Percentiles rank a stretch among this genome's conserved stretches.
Evolutionary conservation across 495 filamentous ascomycete species (phyloP).

Genomic region (Trichoderma erinaceum): DNA sequence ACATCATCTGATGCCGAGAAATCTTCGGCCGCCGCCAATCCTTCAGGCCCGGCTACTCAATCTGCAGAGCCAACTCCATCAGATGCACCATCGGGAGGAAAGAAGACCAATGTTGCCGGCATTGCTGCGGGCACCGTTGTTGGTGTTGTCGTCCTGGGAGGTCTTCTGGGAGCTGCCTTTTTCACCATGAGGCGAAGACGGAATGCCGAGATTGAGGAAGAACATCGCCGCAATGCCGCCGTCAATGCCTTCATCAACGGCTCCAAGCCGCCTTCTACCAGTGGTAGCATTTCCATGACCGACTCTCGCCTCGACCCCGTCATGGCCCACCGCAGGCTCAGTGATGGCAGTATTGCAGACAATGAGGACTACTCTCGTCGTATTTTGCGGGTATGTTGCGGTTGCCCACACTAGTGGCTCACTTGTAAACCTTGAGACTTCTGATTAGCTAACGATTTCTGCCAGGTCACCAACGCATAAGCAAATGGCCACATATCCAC

Average conservation of each 20-base stretch:
- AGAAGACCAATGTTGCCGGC: slow-evolving; percentile 46
- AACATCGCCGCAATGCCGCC: slow-evolving; percentile 68
- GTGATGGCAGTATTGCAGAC: slow-evolving; percentile 95
- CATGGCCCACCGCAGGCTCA: slow-evolving; percentile 81
- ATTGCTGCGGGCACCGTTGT: slow-evolving; percentile 88
- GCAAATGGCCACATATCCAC: slow-evolving; percentile 22
- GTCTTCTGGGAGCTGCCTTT: slow-evolving; percentile 60
- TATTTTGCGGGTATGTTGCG: slow-evolving; percentile 73
- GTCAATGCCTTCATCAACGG: slow-evolving; percentile 60
- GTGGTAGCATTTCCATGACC: slow-evolving; percentile 54
- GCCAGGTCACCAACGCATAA: slow-evolving; percentile 54
- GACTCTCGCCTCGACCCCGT: slow-evolving; percentile 87
- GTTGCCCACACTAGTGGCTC: neutral
- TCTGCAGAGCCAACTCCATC: slow-evolving; percentile 20
- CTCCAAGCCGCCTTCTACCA: slow-evolving; percentile 50
- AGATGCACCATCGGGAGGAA: slow-evolving; percentile 39
- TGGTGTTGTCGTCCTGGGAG: slow-evolving; percentile 64
- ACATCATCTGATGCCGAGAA: neutral
- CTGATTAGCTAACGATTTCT: slow-evolving; percentile 24
- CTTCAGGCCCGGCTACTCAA: neutral
- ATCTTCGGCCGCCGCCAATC: slow-evolving; percentile 17
- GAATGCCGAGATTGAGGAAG: slow-evolving; percentile 68
- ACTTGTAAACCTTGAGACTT: neutral
- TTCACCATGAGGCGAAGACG: slow-evolving; percentile 71
- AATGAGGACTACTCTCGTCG: slow-evolving; percentile 95